A percentile compares a stretch with the other conserved stretches of the same genome.
phyloP scores from a whole-genome alignment of 108 stramenopile genomes.

The Skeletonema tropicum region DNA sequence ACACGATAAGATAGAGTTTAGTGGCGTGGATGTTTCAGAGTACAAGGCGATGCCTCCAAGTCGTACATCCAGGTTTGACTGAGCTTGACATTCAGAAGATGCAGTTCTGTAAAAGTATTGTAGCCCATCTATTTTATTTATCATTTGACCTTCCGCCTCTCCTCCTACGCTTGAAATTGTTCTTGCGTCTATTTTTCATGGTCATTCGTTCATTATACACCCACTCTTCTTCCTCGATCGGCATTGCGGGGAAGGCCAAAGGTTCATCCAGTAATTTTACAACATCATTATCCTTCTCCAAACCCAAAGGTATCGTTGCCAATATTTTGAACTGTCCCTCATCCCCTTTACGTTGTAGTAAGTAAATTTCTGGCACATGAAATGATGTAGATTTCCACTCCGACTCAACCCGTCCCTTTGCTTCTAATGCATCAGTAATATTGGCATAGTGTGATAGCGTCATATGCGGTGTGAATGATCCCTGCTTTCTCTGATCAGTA shows the following conservation, averaged over 20 bases:
- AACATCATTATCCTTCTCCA: conserved; percentile 7
- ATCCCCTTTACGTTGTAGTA: conserved; percentile 69
- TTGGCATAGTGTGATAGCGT: conserved; percentile 76
- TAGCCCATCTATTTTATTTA: not conserved
- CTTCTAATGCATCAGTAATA: conserved; percentile 56
- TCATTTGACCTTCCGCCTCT: conserved; percentile 8
- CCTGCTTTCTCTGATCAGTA: conserved; percentile 55
- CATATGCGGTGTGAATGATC: conserved; percentile 73
- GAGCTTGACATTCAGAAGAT: conserved; percentile 6
- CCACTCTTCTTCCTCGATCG: conserved; percentile 74
- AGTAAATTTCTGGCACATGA: conserved; percentile 61
- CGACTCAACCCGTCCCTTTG: conserved; percentile 53
- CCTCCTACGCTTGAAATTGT: conserved; percentile 19
- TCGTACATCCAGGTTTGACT: conserved; percentile 80
- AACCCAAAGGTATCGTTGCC: conserved; percentile 53
- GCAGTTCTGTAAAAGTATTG: conserved; percentile 7
- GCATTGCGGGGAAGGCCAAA: conserved; percentile 71
- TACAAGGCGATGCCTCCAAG: conserved; percentile 69
- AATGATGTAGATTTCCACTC: conserved; percentile 55
- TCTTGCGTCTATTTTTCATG: conserved; percentile 65
- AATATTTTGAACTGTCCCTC: conserved; percentile 76
- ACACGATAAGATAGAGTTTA: conserved; percentile 78
- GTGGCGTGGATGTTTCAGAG: conserved; percentile 80
- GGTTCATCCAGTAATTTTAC: conserved; percentile 52
- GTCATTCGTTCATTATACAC: conserved; percentile 68